Evolutionary conservation across 2,329 filamentous ascomycete genomes (phyloP).

Genomic region (Fusarium pseudocircinatum): DNA sequence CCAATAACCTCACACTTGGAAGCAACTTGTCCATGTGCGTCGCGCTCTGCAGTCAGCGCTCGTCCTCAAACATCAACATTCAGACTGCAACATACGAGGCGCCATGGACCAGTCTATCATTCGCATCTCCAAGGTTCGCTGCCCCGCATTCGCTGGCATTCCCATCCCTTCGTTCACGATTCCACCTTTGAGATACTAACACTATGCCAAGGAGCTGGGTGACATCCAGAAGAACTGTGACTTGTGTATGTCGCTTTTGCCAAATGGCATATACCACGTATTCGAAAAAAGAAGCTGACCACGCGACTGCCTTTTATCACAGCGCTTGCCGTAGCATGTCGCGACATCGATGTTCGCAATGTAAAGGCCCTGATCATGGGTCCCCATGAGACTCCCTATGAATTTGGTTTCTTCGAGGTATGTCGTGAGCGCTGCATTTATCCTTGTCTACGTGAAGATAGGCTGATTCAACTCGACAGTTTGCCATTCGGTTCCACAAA

Average conservation of each 20-base stretch:
- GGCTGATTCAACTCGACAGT: conserved; percentile 58
- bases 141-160: conserved; percentile 36
- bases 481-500: conserved; percentile 78
- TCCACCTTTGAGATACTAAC: conserved; percentile 25
- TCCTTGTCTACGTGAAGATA: not conserved
- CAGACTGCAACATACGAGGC: conserved; percentile 32
- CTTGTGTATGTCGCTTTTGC: conserved; percentile 70
- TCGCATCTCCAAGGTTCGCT: conserved; percentile 79
- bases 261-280: not conserved
- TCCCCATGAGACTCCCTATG: conserved; percentile 93
- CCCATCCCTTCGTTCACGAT: conserved; percentile 29
- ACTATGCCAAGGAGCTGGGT: conserved; percentile 73
- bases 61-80: not conserved
- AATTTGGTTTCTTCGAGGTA: conserved; percentile 97
- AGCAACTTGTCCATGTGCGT: conserved; percentile 27
- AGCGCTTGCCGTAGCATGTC: conserved; percentile 88
- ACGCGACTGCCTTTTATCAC: not conserved
- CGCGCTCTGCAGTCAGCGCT: conserved; percentile 6
- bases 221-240: conserved; percentile 86
- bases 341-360: conserved; percentile 88
- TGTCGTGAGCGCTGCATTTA: conserved; percentile 33
- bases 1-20: not conserved
- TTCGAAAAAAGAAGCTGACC: conserved; percentile 6
- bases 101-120: conserved; percentile 81
- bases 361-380: conserved; percentile 90